Evolutionary conservation across 805 yeast genomes (phyloP).

Genomic region (Wickerhamiella brachini): DNA sequence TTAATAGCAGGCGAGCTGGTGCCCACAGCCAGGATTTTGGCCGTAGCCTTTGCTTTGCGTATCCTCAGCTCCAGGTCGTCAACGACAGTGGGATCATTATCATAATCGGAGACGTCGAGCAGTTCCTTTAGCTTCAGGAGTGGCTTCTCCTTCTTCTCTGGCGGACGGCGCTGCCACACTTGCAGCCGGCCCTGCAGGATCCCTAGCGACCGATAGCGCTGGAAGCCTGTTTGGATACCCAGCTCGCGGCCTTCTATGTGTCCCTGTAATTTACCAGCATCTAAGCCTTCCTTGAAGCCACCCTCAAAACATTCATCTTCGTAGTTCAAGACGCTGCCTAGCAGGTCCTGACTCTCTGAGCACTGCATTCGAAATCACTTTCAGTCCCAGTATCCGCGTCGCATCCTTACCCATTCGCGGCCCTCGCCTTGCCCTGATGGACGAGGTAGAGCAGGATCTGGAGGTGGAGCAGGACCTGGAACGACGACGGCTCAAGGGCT

Average conservation of each 20-base stretch:
- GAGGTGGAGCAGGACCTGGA: background rate
- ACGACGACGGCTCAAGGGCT: background rate
- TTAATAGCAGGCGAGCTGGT: constrained; percentile 18
- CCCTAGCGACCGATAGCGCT: constrained; percentile 45
- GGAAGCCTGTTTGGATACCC: constrained; percentile 39
- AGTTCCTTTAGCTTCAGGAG: constrained; percentile 18
- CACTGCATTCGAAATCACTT: background rate
- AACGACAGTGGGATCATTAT: constrained; percentile 41
- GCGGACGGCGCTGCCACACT: constrained; percentile 18
- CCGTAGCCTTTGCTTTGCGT: constrained; percentile 45
- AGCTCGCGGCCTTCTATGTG: constrained; percentile 66
- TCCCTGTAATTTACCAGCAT: constrained; percentile 46
- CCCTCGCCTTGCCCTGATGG: background rate
- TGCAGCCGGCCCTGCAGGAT: constrained; percentile 41
- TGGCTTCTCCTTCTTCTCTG: constrained; percentile 6
- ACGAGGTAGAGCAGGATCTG: background rate
- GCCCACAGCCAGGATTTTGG: constrained; percentile 35
- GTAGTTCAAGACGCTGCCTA: constrained; percentile 13
- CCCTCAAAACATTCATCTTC: constrained; percentile 34
- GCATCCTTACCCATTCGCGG: too few species aligned
- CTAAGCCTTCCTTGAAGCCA: constrained; percentile 61
- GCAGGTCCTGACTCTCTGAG: background rate
- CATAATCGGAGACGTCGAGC: constrained; percentile 27
- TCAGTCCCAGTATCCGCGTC: too few species aligned
- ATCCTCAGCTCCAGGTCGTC: constrained; percentile 39